Base-by-base conservation (phyloP, 352 stramenopile genomes). In the Pythium rishiriense region DNA sequence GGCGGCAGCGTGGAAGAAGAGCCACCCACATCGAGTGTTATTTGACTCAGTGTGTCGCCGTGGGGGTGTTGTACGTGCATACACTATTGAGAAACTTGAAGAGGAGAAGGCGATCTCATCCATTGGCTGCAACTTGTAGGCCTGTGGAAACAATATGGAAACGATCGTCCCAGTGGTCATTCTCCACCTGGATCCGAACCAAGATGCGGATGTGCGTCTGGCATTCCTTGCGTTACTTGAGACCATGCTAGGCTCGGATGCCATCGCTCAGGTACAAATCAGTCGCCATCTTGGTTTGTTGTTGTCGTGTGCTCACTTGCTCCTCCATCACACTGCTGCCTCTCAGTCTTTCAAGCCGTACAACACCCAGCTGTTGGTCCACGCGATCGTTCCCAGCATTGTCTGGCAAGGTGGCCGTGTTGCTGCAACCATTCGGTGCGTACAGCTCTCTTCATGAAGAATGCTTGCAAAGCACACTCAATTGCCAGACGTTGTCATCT, bases 331-430 rank as follows among this genome's bases (percentile, higher is more conserved):
- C 42, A n/a, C 28, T 28, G n/a, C 17, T 46, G 37, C 54, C 48
- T 29, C 33, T 49, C 45, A 94, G 86, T 63, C 81, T 0, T 88
- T 95, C 51, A 76, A 83, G 54, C 72, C 78, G 15, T 93, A 84
- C 60, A 88, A 73, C 45, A 71, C 70, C 15, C 14, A 62, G 24
- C 55, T 96, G 22, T 58, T 97, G 24, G 68, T 90, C 39, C 87
- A 93, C 48, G 76, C 78, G 45, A 90, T 97, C 42, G 83, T 93
- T 24, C 89, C 91, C 12, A 97, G 96, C 73, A 90, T 96, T 35
- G 86, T 96, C 25, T 97, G 91, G 89, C 82, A 83, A 60, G 90
- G 82, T 24, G 91, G 89, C 21, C 81, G 88, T 43, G 87, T 96
- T 19, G 88, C 90, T 43, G 83, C 87, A 35, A 96, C 88, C 11